phyloP scores from a whole-genome alignment of 208 protist species.

The Leishmania tropica region DNA sequence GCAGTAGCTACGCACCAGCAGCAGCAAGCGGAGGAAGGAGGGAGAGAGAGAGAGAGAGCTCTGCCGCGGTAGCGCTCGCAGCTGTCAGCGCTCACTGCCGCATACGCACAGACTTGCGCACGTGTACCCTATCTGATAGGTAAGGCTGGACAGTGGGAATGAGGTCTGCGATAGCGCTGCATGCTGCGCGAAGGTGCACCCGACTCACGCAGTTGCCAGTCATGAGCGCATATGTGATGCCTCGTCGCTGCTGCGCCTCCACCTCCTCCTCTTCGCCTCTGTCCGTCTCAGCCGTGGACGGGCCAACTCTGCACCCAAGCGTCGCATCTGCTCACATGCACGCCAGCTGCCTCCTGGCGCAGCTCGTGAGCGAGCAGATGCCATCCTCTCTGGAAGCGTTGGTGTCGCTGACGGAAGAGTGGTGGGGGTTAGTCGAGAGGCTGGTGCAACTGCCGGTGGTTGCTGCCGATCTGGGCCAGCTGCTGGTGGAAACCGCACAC shows the following conservation, averaged over 20 bases:
- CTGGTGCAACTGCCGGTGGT: slow-evolving; percentile 17
- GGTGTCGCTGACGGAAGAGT: slow-evolving; percentile 9
- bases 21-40: not conserved
- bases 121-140: not conserved
- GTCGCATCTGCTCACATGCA: slow-evolving; percentile 26
- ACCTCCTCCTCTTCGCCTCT: not conserved
- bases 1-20: not conserved
- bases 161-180: not conserved
- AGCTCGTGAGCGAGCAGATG: not conserved
- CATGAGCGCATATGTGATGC: not conserved
- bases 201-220: not conserved
- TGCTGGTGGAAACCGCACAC: slow-evolving; percentile 11
- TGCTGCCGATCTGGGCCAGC: slow-evolving; percentile 21
- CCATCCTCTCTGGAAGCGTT: slow-evolving; percentile 12
- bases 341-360: slow-evolving; percentile 17
- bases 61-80: not conserved
- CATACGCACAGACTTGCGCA: not conserved
- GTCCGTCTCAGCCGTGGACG: not conserved
- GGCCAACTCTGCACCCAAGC: slow-evolving; percentile 13
- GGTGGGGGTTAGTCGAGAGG: slow-evolving; percentile 21
- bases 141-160: not conserved
- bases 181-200: not conserved
- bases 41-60: not conserved
- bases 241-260: slow-evolving; percentile 1
- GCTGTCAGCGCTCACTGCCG: not conserved